phyloP scores from a whole-genome alignment of 148 eudicot genomes.

The Fagopyrum homotropicum region DNA sequence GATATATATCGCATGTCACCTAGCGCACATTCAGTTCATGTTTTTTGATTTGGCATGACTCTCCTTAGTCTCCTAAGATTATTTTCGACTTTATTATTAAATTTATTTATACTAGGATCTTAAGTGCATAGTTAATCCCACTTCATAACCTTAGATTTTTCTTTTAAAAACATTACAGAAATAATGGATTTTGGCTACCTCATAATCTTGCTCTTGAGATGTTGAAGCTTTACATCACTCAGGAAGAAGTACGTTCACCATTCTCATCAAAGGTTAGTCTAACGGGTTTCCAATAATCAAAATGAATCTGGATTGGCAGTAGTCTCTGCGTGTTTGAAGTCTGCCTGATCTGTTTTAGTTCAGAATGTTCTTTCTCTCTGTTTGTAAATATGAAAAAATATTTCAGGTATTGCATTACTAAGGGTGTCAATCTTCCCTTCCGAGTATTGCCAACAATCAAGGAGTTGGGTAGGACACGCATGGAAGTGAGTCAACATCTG shows the following conservation, averaged over 20 bases:
- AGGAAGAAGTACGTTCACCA: conserved; percentile 96
- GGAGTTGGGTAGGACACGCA: conserved; percentile 94
- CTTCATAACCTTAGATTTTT: background rate
- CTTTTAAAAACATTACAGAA: conserved; percentile 37
- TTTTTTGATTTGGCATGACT: background rate
- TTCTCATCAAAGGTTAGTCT: conserved; percentile 83
- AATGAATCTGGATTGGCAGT: background rate
- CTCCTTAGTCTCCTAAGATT: background rate
- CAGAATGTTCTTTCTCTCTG: background rate
- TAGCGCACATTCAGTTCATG: background rate
- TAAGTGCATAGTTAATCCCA: background rate
- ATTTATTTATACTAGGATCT: background rate
- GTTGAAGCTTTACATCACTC: conserved; percentile 92
- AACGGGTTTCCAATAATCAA: background rate
- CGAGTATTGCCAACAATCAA: conserved; percentile 97
- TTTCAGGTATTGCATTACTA: conserved; percentile 92
- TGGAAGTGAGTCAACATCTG: conserved; percentile 99
- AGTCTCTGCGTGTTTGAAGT: background rate
- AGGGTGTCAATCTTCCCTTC: conserved; percentile 98
- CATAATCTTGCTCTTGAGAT: conserved; percentile 97
- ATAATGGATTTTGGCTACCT: conserved; percentile 98
- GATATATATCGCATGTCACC: background rate
- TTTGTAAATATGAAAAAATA: background rate
- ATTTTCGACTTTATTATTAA: background rate
- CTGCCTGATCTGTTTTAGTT: background rate